Evolutionary conservation across 441 rosid genomes (phyloP), one percentile per base, ranked within the genome.

Genomic region (Omphalea diandra): DNA sequence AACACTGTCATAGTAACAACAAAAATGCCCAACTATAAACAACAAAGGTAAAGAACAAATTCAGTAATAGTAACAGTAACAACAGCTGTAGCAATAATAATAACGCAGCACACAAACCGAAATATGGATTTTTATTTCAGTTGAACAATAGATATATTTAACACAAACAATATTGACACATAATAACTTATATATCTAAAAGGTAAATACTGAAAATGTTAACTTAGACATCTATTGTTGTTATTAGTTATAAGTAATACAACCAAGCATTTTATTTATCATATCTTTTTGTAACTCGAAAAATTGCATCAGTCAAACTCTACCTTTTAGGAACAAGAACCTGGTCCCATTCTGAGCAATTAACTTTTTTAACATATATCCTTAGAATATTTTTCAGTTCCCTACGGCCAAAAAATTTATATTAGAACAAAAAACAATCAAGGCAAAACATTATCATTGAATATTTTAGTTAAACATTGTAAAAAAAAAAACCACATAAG

Each of bases 341-440:
- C 65, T 70, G 84, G 83, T 95, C 97, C 99, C 99, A 95, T 54
- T 90, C 92, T n/a, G 96, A 81, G 84, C 88, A 86, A 71, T 95
- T 86, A 44, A 83, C 77, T 84, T 79, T 90, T 76, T 83, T 94
- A 59, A 94, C 77, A 56, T 88, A 84, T 77, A 94, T 75, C 78
- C 84, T 90, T 64, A 94, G 65, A 54, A 94, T 85, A 86, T 91
- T 91, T 78, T 87, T 88, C 64, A 94, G 92, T 69, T 90, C 98
- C 86, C 98, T 94, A 64, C 70, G 75, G 66, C 68, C 41, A 69
- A 46, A 74, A 64, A 70, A 63, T 24, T 70, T 36, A 49, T 17
- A 62, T 63, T 49, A 76, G 65, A 43, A 43, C 33, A 68, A 14
- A 54, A 46, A 53, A 62, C 20, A 32, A 55, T 22, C 7, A 31